Percentiles rank a stretch among this genome's conserved stretches.
phyloP scores from a whole-genome alignment of 805 yeast species.

The Wickerhamomyces tratensis region DNA sequence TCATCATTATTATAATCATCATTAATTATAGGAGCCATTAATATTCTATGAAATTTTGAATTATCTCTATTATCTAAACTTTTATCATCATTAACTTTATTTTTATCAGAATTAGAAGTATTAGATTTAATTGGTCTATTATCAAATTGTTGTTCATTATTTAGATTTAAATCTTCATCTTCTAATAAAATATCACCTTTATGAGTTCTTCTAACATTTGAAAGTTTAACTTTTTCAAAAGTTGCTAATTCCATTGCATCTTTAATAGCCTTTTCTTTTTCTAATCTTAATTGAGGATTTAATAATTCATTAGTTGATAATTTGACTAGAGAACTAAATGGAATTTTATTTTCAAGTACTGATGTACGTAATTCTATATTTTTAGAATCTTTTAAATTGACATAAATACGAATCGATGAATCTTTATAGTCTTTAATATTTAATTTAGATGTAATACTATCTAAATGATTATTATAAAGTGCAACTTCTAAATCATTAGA shows the following conservation, averaged over 20 bases:
- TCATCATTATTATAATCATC: no score
- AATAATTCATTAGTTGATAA: constrained; percentile 67
- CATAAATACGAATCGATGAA: constrained; percentile 58
- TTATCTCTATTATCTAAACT: constrained; percentile 1
- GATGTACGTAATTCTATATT: constrained; percentile 46
- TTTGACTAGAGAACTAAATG: constrained; percentile 48
- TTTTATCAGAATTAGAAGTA: background rate
- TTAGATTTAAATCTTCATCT: constrained; percentile 21
- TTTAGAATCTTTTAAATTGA: constrained; percentile 50
- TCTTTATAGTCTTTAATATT: constrained; percentile 35
- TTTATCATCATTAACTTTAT: constrained; percentile 4
- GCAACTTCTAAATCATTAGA: constrained; percentile 43
- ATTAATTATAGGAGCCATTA: constrained; percentile 4
- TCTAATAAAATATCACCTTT: constrained; percentile 84
- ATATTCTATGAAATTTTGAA: constrained; percentile 1
- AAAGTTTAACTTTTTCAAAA: constrained; percentile 47
- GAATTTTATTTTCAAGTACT: constrained; percentile 42
- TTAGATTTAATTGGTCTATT: constrained; percentile 14
- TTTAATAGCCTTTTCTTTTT: constrained; percentile 62
- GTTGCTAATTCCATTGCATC: constrained; percentile 64
- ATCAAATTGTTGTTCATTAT: constrained; percentile 17
- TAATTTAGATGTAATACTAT: constrained; percentile 7
- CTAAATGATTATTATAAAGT: constrained; percentile 21
- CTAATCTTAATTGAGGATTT: constrained; percentile 63
- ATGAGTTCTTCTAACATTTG: constrained; percentile 70